Conservation (phyloP, 805 yeast genomes). For the Starmerella apis region DNA sequence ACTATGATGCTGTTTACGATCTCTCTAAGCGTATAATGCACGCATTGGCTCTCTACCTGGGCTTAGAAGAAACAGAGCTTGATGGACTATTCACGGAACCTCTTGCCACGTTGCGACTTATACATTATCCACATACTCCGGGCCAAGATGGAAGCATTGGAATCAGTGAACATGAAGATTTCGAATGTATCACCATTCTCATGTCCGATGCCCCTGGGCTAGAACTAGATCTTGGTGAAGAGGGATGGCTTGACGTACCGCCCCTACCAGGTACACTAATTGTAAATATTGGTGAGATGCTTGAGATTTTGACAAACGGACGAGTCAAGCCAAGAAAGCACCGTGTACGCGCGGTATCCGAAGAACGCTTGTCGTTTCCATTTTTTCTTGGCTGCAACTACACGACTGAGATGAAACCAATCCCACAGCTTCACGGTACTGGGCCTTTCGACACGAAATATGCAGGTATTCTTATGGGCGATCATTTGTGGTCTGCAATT, state of each 20-base stretch:
- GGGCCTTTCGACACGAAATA: slow-evolving; percentile 4
- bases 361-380: slow-evolving; percentile 28
- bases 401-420: slow-evolving; percentile 10
- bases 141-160: slow-evolving; percentile 34
- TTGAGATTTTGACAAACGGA: slow-evolving; percentile 50
- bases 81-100: slow-evolving; percentile 36
- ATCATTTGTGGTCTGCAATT: slow-evolving; percentile 13
- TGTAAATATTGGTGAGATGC: slow-evolving; percentile 51
- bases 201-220: slow-evolving; percentile 47
- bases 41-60: slow-evolving; percentile 48
- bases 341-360: slow-evolving; percentile 39
- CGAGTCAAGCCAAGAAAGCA: slow-evolving; percentile 53
- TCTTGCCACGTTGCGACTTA: slow-evolving; percentile 38
- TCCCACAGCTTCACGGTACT: slow-evolving; percentile 11
- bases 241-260: slow-evolving; percentile 48
- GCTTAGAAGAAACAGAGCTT: slow-evolving; percentile 38
- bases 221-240: slow-evolving; percentile 46
- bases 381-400: slow-evolving; percentile 14
- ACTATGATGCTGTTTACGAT: slow-evolving; percentile 39
- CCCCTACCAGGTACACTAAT: slow-evolving; percentile 42
- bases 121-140: slow-evolving; percentile 40
- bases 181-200: slow-evolving; percentile 34
- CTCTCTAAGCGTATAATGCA: slow-evolving; percentile 37
- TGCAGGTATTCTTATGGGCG: slow-evolving; percentile 6
- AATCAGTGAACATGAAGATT: slow-evolving; percentile 58